Base-by-base conservation (phyloP, 768 basidiomycete species). In the Sistotremastrum niveocremeum region DNA sequence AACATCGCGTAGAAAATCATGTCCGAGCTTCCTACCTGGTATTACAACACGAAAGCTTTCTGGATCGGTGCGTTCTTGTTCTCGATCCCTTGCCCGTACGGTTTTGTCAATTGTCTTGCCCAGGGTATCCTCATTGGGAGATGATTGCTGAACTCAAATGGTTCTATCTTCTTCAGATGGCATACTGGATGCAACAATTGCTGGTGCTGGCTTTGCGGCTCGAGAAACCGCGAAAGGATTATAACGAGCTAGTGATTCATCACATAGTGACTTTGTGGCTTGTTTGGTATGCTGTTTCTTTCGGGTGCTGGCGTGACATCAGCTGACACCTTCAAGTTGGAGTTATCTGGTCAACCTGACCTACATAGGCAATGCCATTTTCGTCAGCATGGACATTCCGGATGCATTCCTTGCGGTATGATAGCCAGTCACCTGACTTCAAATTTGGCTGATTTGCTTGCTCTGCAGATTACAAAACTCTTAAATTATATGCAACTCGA, bases 211-310 rank as follows among this genome's bases (percentile, higher is more conserved):
- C 84, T 3, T 73, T 93, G 8, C 68, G 79, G 40, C 73, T 99
- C 9, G 95, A 99, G 65, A 97, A 95, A 60, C 94, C 95, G 0
- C 76, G 95, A 42, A 89, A 85, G 60, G 95, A 99, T 60, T 90
- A 82, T 59, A 54, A 60, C 12, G 94, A 97, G 61, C 77, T 97
- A 10, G 74, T 95, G 12, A 73, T 73, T 0, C 95, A 99, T 60
- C 95, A 99, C 59, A 55, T 91, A 38, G 88, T 98, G 44, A 97
- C 95, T 0, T 70, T 98, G 8, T 99, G 91, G 90, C 71, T 98
- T 29, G 75, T 98, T 35, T 81, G 89, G 79, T 95, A 65, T 38
- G 71, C 58, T 36, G 7, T 48, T 37, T 33, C n/a, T 28, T 49
- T 31, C 34, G 28, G 29, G 30, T 29, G 20, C 12, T 44, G 30